Base-by-base conservation (phyloP, 495 filamentous ascomycete genomes). In the Penicillium fimorum region DNA sequence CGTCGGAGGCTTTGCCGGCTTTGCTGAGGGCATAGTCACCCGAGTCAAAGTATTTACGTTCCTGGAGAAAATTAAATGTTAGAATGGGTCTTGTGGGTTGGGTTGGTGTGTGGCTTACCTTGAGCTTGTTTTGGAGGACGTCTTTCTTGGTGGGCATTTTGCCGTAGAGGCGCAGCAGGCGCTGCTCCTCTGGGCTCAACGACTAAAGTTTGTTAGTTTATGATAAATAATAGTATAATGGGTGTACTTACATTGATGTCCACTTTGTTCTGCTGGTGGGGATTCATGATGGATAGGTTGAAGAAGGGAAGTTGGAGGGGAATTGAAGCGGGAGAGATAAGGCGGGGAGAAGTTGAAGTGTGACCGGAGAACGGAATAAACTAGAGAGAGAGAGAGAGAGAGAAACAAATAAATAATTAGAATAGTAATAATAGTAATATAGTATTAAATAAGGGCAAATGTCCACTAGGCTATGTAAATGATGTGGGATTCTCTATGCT, bases 21-120 rank as follows among this genome's bases (percentile, higher is more conserved):
- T 98, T 97, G 74, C 88, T 93, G 76, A 97, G 88, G 67, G 94
- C 95, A 61, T 97, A 97, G 76, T 97, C 93, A 64, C 93, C 93
- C 50, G 87, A 91, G 80, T 98, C 94, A 74, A 98, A 98, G 78
- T 97, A 98, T 79, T 97, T 98, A 75, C 95, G 92, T 71, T 96
- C 92, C 83, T 96, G 61, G 11, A 38, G 20, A 12, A 20, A 22
- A 17, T 7, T 18, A 2, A 51, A 46, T 57, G 38, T 60, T 48
- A 51, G 18, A 25, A 20, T 41, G 20, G 12, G 25, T 8, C 25
- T 47, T 43, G 27, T 15, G 41, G n/a, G 10, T 27, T 35, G 7
- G 37, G 20, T 15, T 24, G 46, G 41, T 35, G 29, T 35, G 42
- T 13, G 22, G 61, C 65, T 44, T 68, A 87, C 86, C 77, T 90